Evolutionary conservation across 768 basidiomycete species (phyloP), one percentile per base, ranked within the genome.

Genomic region (Dioszegia hungarica): DNA sequence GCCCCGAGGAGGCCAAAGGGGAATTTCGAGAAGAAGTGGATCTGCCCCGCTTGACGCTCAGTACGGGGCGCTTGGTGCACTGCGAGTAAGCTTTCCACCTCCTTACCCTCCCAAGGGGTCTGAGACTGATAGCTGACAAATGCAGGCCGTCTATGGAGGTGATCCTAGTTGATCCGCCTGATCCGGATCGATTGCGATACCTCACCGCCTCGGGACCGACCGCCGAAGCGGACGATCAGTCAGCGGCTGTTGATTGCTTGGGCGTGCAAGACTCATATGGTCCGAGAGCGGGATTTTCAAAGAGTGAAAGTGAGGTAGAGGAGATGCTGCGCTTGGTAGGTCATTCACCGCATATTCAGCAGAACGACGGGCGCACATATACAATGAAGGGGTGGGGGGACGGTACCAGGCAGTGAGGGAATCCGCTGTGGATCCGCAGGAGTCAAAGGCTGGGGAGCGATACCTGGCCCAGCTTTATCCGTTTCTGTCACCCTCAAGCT

Each of bases 151-250:
- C 45, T 20, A 28, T 52, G 19, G 49, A 64, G 24, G 20, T 82
- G 34, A 78, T 85, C 36, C 77, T 80, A 48, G 88, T 86, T 67
- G 70, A 75, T 41, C 81, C 82, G 12, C 85, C 86, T 36, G 69
- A 79, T n/a, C 73, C 78, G 17, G 72, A 76, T 5, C 82, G 83
- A 3, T 76, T 88, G 57, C 81, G 86, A n/a, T 88, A 86, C 61
- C 85, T 89, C 63, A 75, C 83, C 20, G 77, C 80, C 46, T 71
- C 76, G 3, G 19, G 5, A 20, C 11, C 28, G 27, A 8, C 28
- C 67, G 14, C 12, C 79, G 10, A 57, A 66, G 70, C 75, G 36
- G 60, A 75, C 64, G 29, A 22, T 12, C 70, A 29, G 11, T 29
- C 24, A 17, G 39, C 39, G 41, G 46, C 41, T 22, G 31, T 72